These are phyloP conservation scores for Backusella luteola DNA, from an alignment of 192 early-diverging fungal species.

Conservation along the genomic window DNA sequence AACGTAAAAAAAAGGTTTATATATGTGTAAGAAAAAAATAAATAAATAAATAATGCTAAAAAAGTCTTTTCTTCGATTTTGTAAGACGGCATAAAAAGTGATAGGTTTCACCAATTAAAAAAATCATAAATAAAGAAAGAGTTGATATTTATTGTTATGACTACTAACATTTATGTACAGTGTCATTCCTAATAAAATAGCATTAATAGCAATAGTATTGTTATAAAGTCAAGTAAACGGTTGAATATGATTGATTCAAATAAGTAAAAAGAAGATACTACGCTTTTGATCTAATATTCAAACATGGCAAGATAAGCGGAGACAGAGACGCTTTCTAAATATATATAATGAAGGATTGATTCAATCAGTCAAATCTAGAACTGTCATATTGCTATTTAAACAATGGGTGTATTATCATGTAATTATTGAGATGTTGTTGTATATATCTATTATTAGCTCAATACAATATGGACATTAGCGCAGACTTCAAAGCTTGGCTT, in stretches of 20 bases:
- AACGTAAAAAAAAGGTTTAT: neutral
- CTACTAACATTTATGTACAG: neutral
- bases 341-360: neutral
- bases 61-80: neutral
- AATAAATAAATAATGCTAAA: neutral
- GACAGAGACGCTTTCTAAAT: neutral
- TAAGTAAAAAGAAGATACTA: neutral
- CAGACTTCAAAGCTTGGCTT: neutral
- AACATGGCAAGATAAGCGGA: conserved; percentile 6
- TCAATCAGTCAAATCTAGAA: neutral
- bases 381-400: neutral
- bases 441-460: neutral
- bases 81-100: neutral
- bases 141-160: neutral
- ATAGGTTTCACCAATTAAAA: neutral
- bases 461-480: neutral
- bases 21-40: neutral
- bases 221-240: neutral
- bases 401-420: neutral
- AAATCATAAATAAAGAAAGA: neutral
- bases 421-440: neutral
- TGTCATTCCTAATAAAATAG: neutral
- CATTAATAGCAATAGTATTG: neutral
- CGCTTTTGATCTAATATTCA: neutral
- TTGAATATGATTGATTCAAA: neutral